These are phyloP conservation scores for Tolypocladium inflatum DNA, from an alignment of 2,329 filamentous ascomycete genomes.

Conservation along the genomic window DNA sequence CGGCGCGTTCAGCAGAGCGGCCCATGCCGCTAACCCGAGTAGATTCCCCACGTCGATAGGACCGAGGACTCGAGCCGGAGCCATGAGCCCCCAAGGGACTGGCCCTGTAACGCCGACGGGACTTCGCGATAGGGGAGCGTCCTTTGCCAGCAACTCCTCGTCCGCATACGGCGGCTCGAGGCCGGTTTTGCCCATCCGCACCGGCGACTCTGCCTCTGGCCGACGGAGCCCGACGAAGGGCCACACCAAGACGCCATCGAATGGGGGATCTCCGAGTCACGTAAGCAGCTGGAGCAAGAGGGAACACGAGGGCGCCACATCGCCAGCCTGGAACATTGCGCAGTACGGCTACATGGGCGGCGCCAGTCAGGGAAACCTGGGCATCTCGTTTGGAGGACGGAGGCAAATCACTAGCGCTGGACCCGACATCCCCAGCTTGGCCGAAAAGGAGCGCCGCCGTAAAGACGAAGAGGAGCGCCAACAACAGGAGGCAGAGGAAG, in stretches of 20 bases:
- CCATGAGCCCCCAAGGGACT: conserved; percentile 58
- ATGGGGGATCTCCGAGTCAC: conserved; percentile 39
- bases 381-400: conserved; percentile 82
- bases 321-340: conserved; percentile 95
- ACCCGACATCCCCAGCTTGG: conserved; percentile 69
- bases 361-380: conserved; percentile 89
- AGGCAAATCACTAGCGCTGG: conserved; percentile 83
- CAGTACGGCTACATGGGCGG: conserved; percentile 99
- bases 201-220: conserved; percentile 44
- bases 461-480: conserved; percentile 53
- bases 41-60: conserved; percentile 72
- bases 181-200: conserved; percentile 36
- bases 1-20: conserved; percentile 81
- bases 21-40: conserved; percentile 62
- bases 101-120: conserved; percentile 41
- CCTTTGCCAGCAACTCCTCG: conserved; percentile 50
- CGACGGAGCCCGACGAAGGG: conserved; percentile 55
- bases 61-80: conserved; percentile 48
- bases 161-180: conserved; percentile 32
- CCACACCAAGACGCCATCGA: conserved; percentile 31
- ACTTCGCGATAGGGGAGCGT: conserved; percentile 36
- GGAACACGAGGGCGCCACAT: conserved; percentile 68
- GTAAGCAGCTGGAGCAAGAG: conserved; percentile 89
- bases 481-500: conserved; percentile 43
- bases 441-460: conserved; percentile 69